phyloP scores from a whole-genome alignment of 306 rosid species.

The Astragalus membranaceus region DNA sequence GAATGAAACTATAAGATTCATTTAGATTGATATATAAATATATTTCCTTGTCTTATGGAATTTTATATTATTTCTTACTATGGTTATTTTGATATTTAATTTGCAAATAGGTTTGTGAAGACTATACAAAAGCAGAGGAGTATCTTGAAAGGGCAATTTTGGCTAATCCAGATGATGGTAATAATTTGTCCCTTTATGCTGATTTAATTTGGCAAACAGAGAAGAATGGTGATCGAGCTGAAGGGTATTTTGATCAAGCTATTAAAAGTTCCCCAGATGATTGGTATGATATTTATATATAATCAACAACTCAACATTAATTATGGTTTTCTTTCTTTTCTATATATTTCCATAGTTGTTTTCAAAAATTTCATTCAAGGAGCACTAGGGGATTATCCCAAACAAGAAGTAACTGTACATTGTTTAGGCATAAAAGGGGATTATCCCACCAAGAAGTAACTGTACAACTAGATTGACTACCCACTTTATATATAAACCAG shows the following conservation, averaged over 20 bases:
- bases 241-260: slow-evolving; percentile 66
- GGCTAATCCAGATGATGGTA: slow-evolving; percentile 56
- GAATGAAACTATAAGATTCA: neutral
- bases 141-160: slow-evolving; percentile 67
- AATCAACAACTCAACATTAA: neutral
- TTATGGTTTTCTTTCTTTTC: neutral
- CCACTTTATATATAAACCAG: too few relatives aligned
- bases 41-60: neutral
- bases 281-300: slow-evolving; percentile 33
- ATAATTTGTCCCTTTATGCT: slow-evolving; percentile 47
- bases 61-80: neutral
- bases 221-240: slow-evolving; percentile 60
- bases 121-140: slow-evolving; percentile 59
- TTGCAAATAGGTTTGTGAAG: slow-evolving; percentile 53
- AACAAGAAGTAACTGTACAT: too few relatives aligned
- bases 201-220: slow-evolving; percentile 61
- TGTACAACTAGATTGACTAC: too few relatives aligned
- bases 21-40: neutral
- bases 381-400: too few relatives aligned
- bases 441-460: too few relatives aligned
- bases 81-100: neutral
- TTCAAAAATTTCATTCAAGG: too few relatives aligned
- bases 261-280: slow-evolving; percentile 55
- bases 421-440: too few relatives aligned
- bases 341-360: neutral